Percentiles rank a stretch among this genome's conserved stretches.
Evolutionary conservation across 2,329 filamentous ascomycete species (phyloP).

Genomic region (Pseudogymnoascus sp.): DNA sequence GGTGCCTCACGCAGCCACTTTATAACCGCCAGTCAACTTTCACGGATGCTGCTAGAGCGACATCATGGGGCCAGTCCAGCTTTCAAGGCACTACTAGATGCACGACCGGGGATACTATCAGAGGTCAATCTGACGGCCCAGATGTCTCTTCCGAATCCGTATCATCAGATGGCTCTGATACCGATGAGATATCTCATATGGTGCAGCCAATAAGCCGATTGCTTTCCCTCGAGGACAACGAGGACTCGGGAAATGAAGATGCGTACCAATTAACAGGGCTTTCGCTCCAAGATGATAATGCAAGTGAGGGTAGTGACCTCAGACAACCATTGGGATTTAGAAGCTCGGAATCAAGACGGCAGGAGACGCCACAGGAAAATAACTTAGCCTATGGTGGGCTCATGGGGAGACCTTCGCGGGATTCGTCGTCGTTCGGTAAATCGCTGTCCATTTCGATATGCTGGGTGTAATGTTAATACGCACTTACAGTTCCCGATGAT

Average conservation of each 20-base stretch:
- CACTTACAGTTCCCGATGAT: slow-evolving; percentile 22
- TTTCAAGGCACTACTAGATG: not conserved
- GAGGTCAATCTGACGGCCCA: not conserved
- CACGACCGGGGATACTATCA: not conserved
- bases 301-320: not conserved
- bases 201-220: not conserved
- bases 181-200: not conserved
- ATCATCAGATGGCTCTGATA: not conserved
- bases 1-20: not conserved
- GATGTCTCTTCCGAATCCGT: not conserved
- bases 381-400: slow-evolving; percentile 26
- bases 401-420: slow-evolving; percentile 17
- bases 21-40: not conserved
- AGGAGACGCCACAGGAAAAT: slow-evolving; percentile 14
- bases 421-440: slow-evolving; percentile 13
- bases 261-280: not conserved
- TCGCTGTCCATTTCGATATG: not conserved
- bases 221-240: not conserved
- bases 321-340: not conserved
- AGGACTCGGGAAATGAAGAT: not conserved
- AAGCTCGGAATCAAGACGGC: not conserved
- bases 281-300: not conserved
- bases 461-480: not conserved
- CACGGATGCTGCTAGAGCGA: not conserved
- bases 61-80: not conserved